Evolutionary conservation across 345 rosid genomes (phyloP), one percentile per base, ranked within the genome.

Genomic region (Populus euphratica): DNA sequence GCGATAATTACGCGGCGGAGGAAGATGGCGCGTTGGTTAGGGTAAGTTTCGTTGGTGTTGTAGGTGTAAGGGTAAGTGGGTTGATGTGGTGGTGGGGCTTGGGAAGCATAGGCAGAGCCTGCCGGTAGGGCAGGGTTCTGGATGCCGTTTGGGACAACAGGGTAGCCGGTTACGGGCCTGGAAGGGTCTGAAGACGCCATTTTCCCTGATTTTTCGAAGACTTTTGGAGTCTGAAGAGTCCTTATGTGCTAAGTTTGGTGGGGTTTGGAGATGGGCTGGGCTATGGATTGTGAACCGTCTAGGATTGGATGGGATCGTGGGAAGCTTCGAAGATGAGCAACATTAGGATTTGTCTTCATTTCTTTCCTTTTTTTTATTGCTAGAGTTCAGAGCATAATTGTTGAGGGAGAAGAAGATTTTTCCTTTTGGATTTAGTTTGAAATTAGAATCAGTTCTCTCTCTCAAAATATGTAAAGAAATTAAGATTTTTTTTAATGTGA

Each of bases 1-100:
- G 74, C 73, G 56, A 83, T 70, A 27, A 91, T 49, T 39, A 93
- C 70, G 71, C 90, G 86, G 76, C 96, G 97, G 83, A 82, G 6
- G 59, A 88, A 68, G 72, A 81, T 18, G 63, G 86, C 33, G 77
- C 90, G 94, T 39, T 84, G 95, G 74, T 75, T 78, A 47, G 43
- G 70, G 0, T 78, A 83, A 1, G 70, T 82, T 1, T 84, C 88
- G 21, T 63, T 36, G 49, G 74, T 67, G 81, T 86, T 36, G 71
- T 73, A 83, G 79, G 82, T 86, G 38, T 87, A 74, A 23, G 81
- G 83, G 39, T 76, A 71, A 50, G 13, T 0, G 21, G 61, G 52
- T 69, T 68, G 73, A 74, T 86, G 84, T 76, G 72, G 72, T 54
- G 85, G 69, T 65, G 77, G 8, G 69, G 79, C 70, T 8, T 29